Evolutionary conservation across 2,329 filamentous ascomycete species (phyloP).

Genomic region (Alternaria viburni): DNA sequence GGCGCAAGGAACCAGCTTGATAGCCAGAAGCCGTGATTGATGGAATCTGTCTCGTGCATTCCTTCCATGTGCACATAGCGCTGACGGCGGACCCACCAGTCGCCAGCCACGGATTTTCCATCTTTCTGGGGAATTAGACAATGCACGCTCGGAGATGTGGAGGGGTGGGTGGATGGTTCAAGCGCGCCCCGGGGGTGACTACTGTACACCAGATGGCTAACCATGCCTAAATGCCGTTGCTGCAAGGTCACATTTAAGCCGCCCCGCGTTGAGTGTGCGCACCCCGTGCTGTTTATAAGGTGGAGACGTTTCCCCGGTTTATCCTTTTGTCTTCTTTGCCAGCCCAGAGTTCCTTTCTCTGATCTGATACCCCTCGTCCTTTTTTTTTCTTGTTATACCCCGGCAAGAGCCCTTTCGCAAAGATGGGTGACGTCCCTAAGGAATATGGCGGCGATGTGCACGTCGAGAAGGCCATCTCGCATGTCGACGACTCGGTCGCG

Average conservation of each 20-base stretch:
- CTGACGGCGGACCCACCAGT: constrained; percentile 6
- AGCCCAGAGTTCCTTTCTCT: constrained; percentile 9
- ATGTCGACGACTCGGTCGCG: constrained; percentile 23
- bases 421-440: constrained; percentile 30
- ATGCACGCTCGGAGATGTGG: background rate
- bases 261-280: background rate
- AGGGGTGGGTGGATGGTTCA: background rate
- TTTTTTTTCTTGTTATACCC: constrained; percentile 10
- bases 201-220: background rate
- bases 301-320: constrained; percentile 10
- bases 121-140: background rate
- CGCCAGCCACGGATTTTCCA: constrained; percentile 13
- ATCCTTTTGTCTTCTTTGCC: constrained; percentile 23
- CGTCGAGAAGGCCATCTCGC: constrained; percentile 30
- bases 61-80: background rate
- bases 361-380: constrained; percentile 10
- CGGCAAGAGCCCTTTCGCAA: constrained; percentile 24
- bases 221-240: constrained; percentile 5
- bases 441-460: constrained; percentile 15
- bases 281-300: constrained; percentile 29
- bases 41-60: constrained; percentile 18
- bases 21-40: constrained; percentile 26
- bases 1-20: constrained; percentile 20
- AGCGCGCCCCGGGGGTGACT: background rate
- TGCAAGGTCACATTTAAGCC: constrained; percentile 4